Percentiles rank a stretch among this genome's conserved stretches.
Evolutionary conservation across 768 basidiomycete genomes (phyloP).

Genomic region (Trametes coccinea): DNA sequence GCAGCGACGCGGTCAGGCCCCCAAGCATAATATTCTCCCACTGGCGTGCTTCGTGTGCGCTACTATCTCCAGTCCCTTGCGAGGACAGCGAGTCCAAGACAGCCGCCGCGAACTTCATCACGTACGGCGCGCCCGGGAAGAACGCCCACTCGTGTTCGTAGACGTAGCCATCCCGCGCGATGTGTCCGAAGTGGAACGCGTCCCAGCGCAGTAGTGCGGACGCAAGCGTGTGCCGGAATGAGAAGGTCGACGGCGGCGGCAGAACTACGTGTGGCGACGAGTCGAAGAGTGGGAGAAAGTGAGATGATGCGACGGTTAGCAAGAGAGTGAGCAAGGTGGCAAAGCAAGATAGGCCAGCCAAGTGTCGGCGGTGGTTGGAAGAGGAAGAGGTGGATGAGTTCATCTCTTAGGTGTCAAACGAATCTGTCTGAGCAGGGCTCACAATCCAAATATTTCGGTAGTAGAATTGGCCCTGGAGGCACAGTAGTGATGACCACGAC

Average conservation of each 20-base stretch:
- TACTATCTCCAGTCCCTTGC: too few species aligned
- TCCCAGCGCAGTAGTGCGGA: slow-evolving; percentile 79
- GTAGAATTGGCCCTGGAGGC: too few species aligned
- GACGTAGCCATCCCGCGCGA: slow-evolving; percentile 57
- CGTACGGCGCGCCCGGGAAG: slow-evolving; percentile 63
- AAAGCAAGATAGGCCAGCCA: not conserved
- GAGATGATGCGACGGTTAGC: slow-evolving; percentile 14
- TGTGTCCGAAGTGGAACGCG: slow-evolving; percentile 72
- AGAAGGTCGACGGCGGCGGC: not conserved
- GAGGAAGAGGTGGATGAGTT: not conserved
- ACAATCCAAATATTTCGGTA: too few species aligned
- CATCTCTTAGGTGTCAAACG: too few species aligned
- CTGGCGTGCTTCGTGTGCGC: not conserved
- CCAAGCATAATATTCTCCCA: slow-evolving; percentile 33
- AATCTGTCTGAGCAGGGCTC: too few species aligned
- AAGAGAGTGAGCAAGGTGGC: slow-evolving; percentile 10
- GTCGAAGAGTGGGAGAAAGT: slow-evolving; percentile 31
- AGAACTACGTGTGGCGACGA: slow-evolving; percentile 26
- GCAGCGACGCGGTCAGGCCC: slow-evolving; percentile 38
- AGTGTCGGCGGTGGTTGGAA: not conserved
- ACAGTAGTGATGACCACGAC: too few species aligned
- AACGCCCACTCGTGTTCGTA: slow-evolving; percentile 91
- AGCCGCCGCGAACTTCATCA: slow-evolving; percentile 42
- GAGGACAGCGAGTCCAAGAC: not conserved
- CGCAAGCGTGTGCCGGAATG: slow-evolving; percentile 8